These are phyloP conservation scores for Trichoderma aggressivum DNA, from an alignment of 2,329 filamentous ascomycete genomes.

Conservation along the genomic window DNA sequence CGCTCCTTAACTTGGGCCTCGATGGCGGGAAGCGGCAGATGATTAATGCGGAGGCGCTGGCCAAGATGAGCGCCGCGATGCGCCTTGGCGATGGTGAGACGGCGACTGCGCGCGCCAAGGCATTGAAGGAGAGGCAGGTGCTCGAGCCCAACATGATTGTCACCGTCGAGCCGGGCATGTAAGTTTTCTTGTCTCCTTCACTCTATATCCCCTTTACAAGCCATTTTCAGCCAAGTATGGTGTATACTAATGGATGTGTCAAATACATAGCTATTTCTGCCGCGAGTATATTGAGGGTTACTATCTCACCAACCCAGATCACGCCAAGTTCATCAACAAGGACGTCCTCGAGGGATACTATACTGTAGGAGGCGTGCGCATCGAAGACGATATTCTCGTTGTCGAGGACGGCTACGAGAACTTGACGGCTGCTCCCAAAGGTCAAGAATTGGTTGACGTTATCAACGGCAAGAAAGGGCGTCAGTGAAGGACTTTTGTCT, in stretches of 20 bases:
- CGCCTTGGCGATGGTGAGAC: constrained; percentile 23
- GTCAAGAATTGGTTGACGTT: constrained; percentile 63
- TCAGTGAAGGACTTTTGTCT: neutral
- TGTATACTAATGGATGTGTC: constrained; percentile 10
- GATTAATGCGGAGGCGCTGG: constrained; percentile 37
- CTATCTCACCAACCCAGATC: constrained; percentile 56
- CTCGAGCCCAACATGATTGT: constrained; percentile 64
- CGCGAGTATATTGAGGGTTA: constrained; percentile 68
- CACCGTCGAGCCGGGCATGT: constrained; percentile 75
- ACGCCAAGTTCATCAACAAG: constrained; percentile 63
- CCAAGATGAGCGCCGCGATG: constrained; percentile 30
- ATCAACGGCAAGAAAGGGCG: constrained; percentile 41
- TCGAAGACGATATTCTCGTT: constrained; percentile 87
- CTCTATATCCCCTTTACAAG: neutral
- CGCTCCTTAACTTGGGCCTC: constrained; percentile 29
- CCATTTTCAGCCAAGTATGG: neutral
- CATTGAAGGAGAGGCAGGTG: constrained; percentile 36
- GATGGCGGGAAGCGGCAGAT: constrained; percentile 41
- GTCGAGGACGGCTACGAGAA: constrained; percentile 78
- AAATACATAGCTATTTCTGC: constrained; percentile 63
- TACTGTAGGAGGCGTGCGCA: constrained; percentile 80
- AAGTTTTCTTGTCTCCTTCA: constrained; percentile 27
- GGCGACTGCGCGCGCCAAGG: constrained; percentile 25
- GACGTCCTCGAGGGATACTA: constrained; percentile 66
- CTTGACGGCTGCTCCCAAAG: constrained; percentile 75